These are phyloP conservation scores for Paramecium pentaurelia DNA, from an alignment of 73 alveolate genomes.

Conservation along the genomic window DNA sequence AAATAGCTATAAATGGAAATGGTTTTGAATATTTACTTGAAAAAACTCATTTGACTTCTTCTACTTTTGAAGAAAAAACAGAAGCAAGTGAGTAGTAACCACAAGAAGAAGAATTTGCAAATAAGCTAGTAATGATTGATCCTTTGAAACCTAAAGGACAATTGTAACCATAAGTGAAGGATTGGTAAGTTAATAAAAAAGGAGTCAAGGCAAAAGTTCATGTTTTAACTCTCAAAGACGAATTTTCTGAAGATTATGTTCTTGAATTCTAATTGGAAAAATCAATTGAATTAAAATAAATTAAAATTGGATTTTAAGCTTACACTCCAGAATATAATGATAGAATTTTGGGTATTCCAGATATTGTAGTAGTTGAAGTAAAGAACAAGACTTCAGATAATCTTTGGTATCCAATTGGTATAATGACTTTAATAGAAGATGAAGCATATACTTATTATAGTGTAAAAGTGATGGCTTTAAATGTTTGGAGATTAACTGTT, in stretches of 20 bases:
- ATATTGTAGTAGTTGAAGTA: constrained; percentile 43
- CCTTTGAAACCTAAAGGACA: neutral
- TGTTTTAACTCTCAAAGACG: neutral
- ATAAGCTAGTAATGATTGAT: neutral
- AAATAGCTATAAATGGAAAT: constrained; percentile 34
- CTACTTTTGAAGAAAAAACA: neutral
- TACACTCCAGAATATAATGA: constrained; percentile 55
- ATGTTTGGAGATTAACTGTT: neutral
- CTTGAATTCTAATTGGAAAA: constrained; percentile 39
- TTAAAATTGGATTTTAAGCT: constrained; percentile 53
- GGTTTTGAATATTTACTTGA: constrained; percentile 26
- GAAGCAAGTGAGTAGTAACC: neutral
- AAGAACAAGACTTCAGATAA: constrained; percentile 26
- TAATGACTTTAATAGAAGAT: neutral
- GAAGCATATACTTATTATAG: neutral
- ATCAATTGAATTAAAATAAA: neutral
- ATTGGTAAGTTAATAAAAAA: constrained; percentile 30
- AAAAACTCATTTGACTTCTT: constrained; percentile 19
- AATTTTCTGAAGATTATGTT: neutral
- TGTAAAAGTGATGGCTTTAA: neutral
- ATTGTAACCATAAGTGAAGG: neutral
- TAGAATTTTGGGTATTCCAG: constrained; percentile 49
- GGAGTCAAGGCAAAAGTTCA: constrained; percentile 38
- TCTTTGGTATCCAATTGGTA: constrained; percentile 48
- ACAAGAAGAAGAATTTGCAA: constrained; percentile 2